These are phyloP conservation scores for Rickenella mellea DNA, from an alignment of 768 basidiomycete species.

Conservation along the genomic window DNA sequence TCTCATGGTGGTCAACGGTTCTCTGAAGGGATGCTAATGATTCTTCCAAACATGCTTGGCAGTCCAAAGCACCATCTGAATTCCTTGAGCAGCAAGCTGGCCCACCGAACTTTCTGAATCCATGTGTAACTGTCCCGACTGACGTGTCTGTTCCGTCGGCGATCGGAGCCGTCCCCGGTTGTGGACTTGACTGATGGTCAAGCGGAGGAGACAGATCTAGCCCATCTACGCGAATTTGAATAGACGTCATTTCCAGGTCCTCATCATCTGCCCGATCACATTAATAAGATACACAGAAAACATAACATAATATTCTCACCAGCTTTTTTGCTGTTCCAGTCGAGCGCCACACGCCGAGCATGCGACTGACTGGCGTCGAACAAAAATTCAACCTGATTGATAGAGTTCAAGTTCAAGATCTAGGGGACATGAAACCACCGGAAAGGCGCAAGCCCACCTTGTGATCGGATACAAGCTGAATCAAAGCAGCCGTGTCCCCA, in stretches of 20 bases:
- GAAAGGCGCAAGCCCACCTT: constrained; percentile 34
- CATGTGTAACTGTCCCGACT: neutral
- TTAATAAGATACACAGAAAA: constrained; percentile 2
- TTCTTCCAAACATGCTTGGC: constrained; percentile 13
- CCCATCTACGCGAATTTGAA: constrained; percentile 37
- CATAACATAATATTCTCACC: constrained; percentile 33
- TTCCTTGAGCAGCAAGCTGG: constrained; percentile 11
- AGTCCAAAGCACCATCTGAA: constrained; percentile 12
- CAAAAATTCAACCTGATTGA: constrained; percentile 54
- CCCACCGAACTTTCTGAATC: constrained; percentile 1
- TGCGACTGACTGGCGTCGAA: constrained; percentile 58
- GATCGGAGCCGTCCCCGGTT: too few species aligned
- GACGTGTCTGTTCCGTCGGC: constrained; percentile 1
- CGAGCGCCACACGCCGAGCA: constrained; percentile 43
- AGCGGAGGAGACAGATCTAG: too few species aligned
- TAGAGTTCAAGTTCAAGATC: constrained; percentile 1
- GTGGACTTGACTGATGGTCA: too few species aligned
- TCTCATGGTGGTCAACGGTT: neutral
- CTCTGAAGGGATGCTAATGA: constrained; percentile 1
- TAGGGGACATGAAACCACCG: neutral
- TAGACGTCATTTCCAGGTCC: constrained; percentile 66
- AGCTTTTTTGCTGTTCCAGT: constrained; percentile 88
- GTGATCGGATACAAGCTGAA: constrained; percentile 76
- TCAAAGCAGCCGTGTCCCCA: constrained; percentile 68
- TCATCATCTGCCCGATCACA: constrained; percentile 54